These are phyloP conservation scores for Haberlea rhodopensis DNA, from an alignment of 257 asterid species.

Conservation along the genomic window DNA sequence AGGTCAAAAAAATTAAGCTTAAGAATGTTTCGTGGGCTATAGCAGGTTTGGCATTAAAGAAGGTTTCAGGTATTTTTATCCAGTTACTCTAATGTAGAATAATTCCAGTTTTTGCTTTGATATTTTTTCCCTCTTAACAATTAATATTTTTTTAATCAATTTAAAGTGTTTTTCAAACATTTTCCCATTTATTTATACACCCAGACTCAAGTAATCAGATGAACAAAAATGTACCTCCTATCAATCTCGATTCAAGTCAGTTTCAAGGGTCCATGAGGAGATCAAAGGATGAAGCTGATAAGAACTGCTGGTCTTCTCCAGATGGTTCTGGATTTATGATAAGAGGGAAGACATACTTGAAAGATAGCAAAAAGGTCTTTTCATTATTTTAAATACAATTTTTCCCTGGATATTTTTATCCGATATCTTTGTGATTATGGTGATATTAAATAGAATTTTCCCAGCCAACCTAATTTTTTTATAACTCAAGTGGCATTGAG, in stretches of 20 bases:
- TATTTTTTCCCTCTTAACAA: background rate
- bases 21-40: slow-evolving; percentile 88
- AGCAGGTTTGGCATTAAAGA: slow-evolving; percentile 55
- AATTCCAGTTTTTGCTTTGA: slow-evolving; percentile 9
- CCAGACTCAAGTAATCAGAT: slow-evolving; percentile 52
- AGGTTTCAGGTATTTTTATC: slow-evolving; percentile 70
- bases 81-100: slow-evolving; percentile 9
- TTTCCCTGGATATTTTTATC: slow-evolving; percentile 5
- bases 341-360: slow-evolving; percentile 92
- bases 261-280: slow-evolving; percentile 76
- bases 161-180: slow-evolving; percentile 19
- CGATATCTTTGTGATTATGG: slow-evolving; percentile 17
- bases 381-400: slow-evolving; percentile 11
- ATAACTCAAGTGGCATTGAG: background rate
- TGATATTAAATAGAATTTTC: slow-evolving; percentile 14
- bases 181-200: slow-evolving; percentile 31
- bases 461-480: background rate
- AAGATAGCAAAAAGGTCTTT: slow-evolving; percentile 74
- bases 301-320: slow-evolving; percentile 86
- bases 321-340: slow-evolving; percentile 92
- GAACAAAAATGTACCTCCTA: slow-evolving; percentile 45
- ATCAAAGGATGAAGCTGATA: slow-evolving; percentile 69
- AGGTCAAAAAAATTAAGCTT: slow-evolving; percentile 69
- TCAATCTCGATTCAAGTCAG: slow-evolving; percentile 49
- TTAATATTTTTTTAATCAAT: background rate